These are phyloP conservation scores for Luffa aegyptiaca DNA, from an alignment of 306 rosid genomes.

Conservation along the genomic window DNA sequence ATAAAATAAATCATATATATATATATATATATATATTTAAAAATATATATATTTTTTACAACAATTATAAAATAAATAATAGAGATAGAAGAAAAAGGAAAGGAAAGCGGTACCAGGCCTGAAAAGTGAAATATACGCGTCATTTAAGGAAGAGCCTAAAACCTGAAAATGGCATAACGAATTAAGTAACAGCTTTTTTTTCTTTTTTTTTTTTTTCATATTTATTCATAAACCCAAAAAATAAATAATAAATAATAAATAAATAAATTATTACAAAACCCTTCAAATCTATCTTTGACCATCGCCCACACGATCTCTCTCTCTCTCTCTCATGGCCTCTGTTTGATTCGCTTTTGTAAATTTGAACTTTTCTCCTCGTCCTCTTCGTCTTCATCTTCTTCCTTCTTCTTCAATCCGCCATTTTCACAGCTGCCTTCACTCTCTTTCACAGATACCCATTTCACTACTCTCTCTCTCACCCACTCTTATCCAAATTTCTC, in stretches of 20 bases:
- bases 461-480: neutral
- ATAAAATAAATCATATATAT: too few species aligned
- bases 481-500: neutral
- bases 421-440: neutral
- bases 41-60: too few species aligned
- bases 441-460: neutral
- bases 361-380: neutral
- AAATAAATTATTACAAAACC: neutral
- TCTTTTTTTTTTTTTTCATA: neutral
- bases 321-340: neutral
- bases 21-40: too few species aligned
- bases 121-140: neutral
- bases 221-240: neutral
- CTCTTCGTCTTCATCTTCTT: neutral
- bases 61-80: neutral
- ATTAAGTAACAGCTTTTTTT: neutral
- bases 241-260: neutral
- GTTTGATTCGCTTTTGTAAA: constrained; percentile 1
- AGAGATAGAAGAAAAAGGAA: neutral
- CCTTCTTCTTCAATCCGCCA: constrained; percentile 1
- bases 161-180: neutral
- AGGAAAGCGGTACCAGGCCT: neutral
- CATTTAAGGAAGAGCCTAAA: neutral
- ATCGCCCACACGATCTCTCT: neutral
- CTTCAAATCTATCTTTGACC: constrained; percentile 13